Conservation (phyloP, 257 asterid genomes). For the Ehretia macrophylla region DNA sequence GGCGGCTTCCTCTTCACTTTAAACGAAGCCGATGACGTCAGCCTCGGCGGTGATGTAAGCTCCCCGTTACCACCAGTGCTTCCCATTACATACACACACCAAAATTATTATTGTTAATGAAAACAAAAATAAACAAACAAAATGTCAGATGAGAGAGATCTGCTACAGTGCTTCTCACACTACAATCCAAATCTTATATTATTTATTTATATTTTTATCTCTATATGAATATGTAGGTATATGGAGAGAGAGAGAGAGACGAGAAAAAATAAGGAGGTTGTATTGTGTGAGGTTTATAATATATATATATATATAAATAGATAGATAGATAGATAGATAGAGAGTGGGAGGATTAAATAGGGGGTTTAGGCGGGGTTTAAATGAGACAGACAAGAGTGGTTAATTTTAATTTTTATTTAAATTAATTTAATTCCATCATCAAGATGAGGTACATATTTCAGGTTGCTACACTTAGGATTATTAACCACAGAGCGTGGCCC, state of each 20-base stretch:
- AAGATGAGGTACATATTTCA: neutral
- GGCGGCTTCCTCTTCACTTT: constrained; percentile 47
- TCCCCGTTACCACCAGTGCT: constrained; percentile 31
- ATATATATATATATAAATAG: neutral
- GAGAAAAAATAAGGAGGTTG: too few species aligned
- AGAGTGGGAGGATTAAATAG: constrained; percentile 14
- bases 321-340: constrained; percentile 6
- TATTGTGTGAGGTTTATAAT: constrained; percentile 12
- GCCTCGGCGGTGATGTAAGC: constrained; percentile 31
- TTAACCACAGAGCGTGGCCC: too few species aligned
- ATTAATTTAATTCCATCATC: neutral
- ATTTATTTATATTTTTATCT: neutral
- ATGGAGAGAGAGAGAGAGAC: constrained; percentile 30
- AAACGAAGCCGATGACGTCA: constrained; percentile 40
- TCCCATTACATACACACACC: constrained; percentile 4
- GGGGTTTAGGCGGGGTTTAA: constrained; percentile 50
- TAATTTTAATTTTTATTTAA: constrained; percentile 12
- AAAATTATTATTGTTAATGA: neutral
- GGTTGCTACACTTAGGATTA: neutral
- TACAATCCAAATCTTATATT: constrained; percentile 8
- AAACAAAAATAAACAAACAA: constrained; percentile 10
- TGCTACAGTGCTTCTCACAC: constrained; percentile 15
- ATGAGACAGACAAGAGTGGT: constrained; percentile 10
- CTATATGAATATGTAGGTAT: neutral
- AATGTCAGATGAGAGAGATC: neutral